phyloP scores from a whole-genome alignment of 2,329 filamentous ascomycete species.

The Nothomitra cinnamomea region DNA sequence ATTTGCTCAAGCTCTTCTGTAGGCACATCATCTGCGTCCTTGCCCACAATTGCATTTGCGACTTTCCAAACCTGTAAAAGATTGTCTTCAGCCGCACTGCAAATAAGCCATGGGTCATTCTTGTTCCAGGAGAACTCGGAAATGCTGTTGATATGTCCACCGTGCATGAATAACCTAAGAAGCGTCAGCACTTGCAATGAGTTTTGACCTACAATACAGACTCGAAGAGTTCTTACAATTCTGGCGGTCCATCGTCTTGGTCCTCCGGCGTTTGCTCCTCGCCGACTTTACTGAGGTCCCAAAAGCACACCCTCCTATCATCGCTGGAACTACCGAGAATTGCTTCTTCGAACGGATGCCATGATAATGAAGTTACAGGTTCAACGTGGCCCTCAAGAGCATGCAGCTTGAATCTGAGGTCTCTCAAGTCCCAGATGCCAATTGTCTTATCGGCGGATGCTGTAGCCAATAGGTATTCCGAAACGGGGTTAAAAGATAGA shows the following conservation, averaged over 20 bases:
- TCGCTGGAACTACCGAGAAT: slow-evolving; percentile 86
- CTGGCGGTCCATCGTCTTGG: slow-evolving; percentile 82
- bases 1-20: slow-evolving; percentile 52
- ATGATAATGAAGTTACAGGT: slow-evolving; percentile 78
- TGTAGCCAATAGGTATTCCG: slow-evolving; percentile 80
- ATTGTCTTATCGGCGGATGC: slow-evolving; percentile 92
- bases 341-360: slow-evolving; percentile 82
- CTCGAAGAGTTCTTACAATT: slow-evolving; percentile 47
- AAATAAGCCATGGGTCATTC: slow-evolving; percentile 92
- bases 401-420: slow-evolving; percentile 79
- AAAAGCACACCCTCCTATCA: slow-evolving; percentile 86
- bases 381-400: slow-evolving; percentile 77
- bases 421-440: slow-evolving; percentile 86
- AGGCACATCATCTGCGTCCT: slow-evolving; percentile 57
- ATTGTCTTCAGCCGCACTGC: slow-evolving; percentile 92
- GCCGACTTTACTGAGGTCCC: slow-evolving; percentile 83
- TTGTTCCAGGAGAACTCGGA: slow-evolving; percentile 97
- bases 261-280: slow-evolving; percentile 93
- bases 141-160: slow-evolving; percentile 90
- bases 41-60: slow-evolving; percentile 63
- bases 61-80: slow-evolving; percentile 90
- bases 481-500: slow-evolving; percentile 82
- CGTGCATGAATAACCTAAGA: slow-evolving; percentile 83
- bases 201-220: too few relatives aligned
- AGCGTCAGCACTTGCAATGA: background rate